These are phyloP conservation scores for Micromonas pusilla DNA, from an alignment of 139 green algal genomes.

Conservation along the genomic window DNA sequence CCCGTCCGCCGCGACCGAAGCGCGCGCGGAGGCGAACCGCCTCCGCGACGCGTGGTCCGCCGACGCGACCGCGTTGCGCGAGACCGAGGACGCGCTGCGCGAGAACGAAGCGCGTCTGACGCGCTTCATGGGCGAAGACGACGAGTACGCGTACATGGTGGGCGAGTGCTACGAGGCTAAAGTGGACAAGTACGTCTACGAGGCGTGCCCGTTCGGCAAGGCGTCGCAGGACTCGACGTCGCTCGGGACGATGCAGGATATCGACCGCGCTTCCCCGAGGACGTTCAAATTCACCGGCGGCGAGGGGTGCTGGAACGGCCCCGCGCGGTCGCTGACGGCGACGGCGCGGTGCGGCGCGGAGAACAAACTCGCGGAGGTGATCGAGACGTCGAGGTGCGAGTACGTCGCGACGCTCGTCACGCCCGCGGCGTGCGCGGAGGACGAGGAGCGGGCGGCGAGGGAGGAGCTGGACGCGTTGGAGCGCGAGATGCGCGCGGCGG, in stretches of 20 bases:
- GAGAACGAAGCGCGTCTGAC: too few species aligned
- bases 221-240: constrained; percentile 35
- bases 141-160: constrained; percentile 42
- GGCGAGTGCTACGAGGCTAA: constrained; percentile 48
- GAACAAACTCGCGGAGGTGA: constrained; percentile 43
- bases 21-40: too few species aligned
- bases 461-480: neutral
- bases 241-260: constrained; percentile 59
- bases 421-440: constrained; percentile 53
- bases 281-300: constrained; percentile 51
- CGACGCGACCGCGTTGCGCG: too few species aligned
- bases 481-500: neutral
- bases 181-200: constrained; percentile 69
- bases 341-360: constrained; percentile 60
- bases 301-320: constrained; percentile 62
- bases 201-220: constrained; percentile 62
- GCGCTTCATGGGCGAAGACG: constrained; percentile 33
- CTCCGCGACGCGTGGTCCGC: too few species aligned
- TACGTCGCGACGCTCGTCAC: constrained; percentile 60
- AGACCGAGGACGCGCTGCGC: too few species aligned
- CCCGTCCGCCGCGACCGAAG: too few species aligned
- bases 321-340: constrained; percentile 51
- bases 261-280: constrained; percentile 16
- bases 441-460: too few species aligned
- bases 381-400: constrained; percentile 68